These are phyloP conservation scores for Candida quercuum DNA, from an alignment of 805 yeast species.

Conservation along the genomic window DNA sequence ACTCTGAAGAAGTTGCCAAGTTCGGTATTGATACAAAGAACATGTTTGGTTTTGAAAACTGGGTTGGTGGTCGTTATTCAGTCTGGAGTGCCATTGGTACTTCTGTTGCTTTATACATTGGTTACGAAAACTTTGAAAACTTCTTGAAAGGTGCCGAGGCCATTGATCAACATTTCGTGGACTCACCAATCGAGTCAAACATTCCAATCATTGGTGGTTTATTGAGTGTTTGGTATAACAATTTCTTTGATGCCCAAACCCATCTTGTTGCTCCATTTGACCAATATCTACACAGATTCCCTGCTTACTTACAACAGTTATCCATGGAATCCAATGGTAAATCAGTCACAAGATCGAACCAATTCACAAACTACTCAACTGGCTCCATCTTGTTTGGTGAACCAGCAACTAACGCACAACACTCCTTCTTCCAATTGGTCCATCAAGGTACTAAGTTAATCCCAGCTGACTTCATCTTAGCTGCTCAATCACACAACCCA, in stretches of 20 bases:
- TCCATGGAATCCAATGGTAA: slow-evolving; percentile 99
- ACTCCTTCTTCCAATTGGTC: slow-evolving; percentile 98
- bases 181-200: slow-evolving; percentile 83
- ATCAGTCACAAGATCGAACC: slow-evolving; percentile 89
- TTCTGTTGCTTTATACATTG: slow-evolving; percentile 91
- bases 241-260: slow-evolving; percentile 97
- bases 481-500: slow-evolving; percentile 98
- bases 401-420: slow-evolving; percentile 98
- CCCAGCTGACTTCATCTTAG: slow-evolving; percentile 94
- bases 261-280: slow-evolving; percentile 98
- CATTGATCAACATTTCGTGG: slow-evolving; percentile 83
- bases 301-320: slow-evolving; percentile 97
- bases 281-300: slow-evolving; percentile 98
- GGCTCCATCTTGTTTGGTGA: slow-evolving; percentile 96
- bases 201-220: slow-evolving; percentile 93
- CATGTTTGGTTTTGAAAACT: slow-evolving; percentile 97
- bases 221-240: slow-evolving; percentile 96
- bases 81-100: slow-evolving; percentile 99
- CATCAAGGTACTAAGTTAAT: slow-evolving; percentile 98
- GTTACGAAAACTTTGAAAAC: slow-evolving; percentile 87
- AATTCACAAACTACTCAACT: slow-evolving; percentile 89
- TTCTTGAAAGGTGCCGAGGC: slow-evolving; percentile 98
- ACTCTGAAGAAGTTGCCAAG: slow-evolving; percentile 83
- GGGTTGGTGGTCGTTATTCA: slow-evolving; percentile 99
- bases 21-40: slow-evolving; percentile 96